These are phyloP conservation scores for Barnettozyma salicaria DNA, from an alignment of 805 yeast genomes.

Conservation along the genomic window DNA sequence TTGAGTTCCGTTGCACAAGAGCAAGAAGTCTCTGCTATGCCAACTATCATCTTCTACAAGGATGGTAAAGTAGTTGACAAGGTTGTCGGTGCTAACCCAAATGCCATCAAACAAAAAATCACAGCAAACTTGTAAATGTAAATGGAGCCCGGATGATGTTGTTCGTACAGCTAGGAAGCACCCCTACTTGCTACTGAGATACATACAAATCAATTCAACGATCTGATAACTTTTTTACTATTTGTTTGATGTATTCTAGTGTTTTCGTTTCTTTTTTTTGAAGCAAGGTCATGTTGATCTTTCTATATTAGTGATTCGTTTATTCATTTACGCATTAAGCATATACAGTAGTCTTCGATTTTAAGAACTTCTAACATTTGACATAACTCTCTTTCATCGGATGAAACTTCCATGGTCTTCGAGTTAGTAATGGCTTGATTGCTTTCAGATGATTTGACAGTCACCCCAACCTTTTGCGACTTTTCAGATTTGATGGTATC, in stretches of 20 bases:
- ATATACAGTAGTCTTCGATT: slow-evolving; percentile 22
- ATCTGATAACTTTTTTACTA: too few relatives aligned
- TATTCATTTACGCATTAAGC: slow-evolving; percentile 4
- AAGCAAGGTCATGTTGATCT: too few relatives aligned
- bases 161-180: too few relatives aligned
- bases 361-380: slow-evolving; percentile 24
- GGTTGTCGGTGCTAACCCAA: slow-evolving; percentile 88
- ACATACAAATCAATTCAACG: too few relatives aligned
- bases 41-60: slow-evolving; percentile 72
- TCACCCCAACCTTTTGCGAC: too few relatives aligned
- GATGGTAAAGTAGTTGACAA: slow-evolving; percentile 71
- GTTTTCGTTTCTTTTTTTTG: background rate
- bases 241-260: too few relatives aligned
- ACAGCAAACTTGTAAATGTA: slow-evolving; percentile 44
- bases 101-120: slow-evolving; percentile 67
- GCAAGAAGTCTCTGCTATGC: slow-evolving; percentile 54
- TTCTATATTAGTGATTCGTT: too few relatives aligned
- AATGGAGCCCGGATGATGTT: too few relatives aligned
- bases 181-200: too few relatives aligned
- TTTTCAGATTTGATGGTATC: too few relatives aligned
- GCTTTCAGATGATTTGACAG: too few relatives aligned
- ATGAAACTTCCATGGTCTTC: background rate
- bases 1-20: slow-evolving; percentile 69
- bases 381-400: slow-evolving; percentile 14
- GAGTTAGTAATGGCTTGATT: background rate